A percentile compares a stretch with the other conserved stretches of the same genome.
Conservation (phyloP, 805 yeast species). For the Starmera pachycereana region DNA sequence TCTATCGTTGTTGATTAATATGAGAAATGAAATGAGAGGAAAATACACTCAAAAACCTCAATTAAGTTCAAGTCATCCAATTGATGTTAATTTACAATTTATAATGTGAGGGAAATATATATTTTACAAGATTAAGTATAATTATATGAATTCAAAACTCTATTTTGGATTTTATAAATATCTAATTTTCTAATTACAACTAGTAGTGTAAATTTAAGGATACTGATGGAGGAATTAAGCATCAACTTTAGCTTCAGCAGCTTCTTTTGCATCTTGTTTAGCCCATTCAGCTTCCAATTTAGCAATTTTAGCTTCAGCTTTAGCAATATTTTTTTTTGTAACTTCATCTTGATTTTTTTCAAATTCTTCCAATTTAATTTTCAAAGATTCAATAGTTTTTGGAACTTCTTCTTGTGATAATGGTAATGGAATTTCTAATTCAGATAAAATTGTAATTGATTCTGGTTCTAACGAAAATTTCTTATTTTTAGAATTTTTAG, state of each 20-base stretch:
- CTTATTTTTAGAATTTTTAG: constrained; percentile 35
- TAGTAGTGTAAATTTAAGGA: too few relatives aligned
- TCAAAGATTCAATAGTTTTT: constrained; percentile 52
- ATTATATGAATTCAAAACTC: too few relatives aligned
- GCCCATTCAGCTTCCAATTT: constrained; percentile 48
- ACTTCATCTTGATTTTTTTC: constrained; percentile 68
- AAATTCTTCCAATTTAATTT: constrained; percentile 61
- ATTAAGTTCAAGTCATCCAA: constrained; percentile 71
- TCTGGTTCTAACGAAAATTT: constrained; percentile 73
- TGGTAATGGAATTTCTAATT: constrained; percentile 73
- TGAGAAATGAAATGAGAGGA: constrained; percentile 49
- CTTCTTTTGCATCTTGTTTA: constrained; percentile 32
- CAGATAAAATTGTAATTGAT: constrained; percentile 64
- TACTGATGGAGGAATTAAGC: too few relatives aligned
- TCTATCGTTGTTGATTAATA: constrained; percentile 56
- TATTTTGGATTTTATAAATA: too few relatives aligned
- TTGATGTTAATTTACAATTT: constrained; percentile 48
- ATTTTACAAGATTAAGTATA: too few relatives aligned
- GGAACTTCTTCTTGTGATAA: constrained; percentile 62
- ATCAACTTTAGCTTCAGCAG: constrained; percentile 3
- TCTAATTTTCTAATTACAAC: too few relatives aligned
- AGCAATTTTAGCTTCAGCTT: constrained; percentile 69
- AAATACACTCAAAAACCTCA: constrained; percentile 81
- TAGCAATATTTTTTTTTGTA: constrained; percentile 64
- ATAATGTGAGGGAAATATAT: constrained; percentile 16